Base-by-base conservation (phyloP, 78 protist species). In the Emiliania huxleyi region DNA sequence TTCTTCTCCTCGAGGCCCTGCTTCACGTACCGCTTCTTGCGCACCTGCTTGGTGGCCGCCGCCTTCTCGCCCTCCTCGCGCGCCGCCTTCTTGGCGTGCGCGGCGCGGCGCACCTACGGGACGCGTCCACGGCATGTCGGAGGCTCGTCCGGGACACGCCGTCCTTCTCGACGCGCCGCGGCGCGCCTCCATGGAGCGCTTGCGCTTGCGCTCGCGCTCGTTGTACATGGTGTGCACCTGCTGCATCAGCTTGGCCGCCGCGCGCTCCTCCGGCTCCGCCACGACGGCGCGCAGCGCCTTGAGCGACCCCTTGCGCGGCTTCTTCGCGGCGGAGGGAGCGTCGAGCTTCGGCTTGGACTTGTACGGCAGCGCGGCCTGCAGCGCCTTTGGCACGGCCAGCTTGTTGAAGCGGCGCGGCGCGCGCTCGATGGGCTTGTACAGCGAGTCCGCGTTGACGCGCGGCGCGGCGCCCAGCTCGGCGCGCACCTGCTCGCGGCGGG, bases 351-450 rank as follows among this genome's bases (percentile, higher is more conserved):
- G 97, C 93, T 94, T 95, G 42, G 94, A 35, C 48, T 79, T 81
- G 73, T 90, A 96, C 40, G 97, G 97, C 45, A 96, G 83, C 43
- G 90, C 90, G 0, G 71, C 95, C n/a, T 93, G 93, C 23, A 94
- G 95, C n/a, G 87, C 0, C 92, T 44, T 71, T 1, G 97, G 97
- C 23, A 96, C 46, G 81, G 42, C 49, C 69, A 96, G 95, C 35
- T 95, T 92, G 46, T 90, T 93, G 93, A 96, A 96, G 26, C 37
- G 87, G 15, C 94, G 79, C 37, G 43, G 49, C 71, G 15, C 26
- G 77, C 97, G 95, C 95, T 94, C 94, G 75, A 96, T 62, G 22
- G 93, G 93, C 90, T 52, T 52, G 83, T 93, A 93, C 23, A 93
- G 90, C 35, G 94, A 93, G 69, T 93, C 94, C 29, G 4, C 6